phyloP scores from a whole-genome alignment of 1,139 yeast species.

The Zygoascus hellenicus region DNA sequence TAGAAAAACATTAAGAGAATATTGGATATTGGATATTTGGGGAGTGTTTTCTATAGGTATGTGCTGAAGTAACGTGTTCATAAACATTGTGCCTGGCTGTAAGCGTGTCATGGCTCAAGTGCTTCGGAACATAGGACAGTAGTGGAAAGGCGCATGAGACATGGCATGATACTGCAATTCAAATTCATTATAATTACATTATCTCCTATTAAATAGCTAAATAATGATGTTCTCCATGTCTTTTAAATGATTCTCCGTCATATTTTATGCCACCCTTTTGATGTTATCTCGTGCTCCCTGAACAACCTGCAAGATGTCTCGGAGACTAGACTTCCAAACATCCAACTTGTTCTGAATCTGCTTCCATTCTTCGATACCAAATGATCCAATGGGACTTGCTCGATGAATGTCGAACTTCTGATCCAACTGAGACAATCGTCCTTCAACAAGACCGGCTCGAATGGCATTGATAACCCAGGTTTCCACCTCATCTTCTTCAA shows the following conservation, averaged over 20 bases:
- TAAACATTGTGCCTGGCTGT: too few relatives aligned
- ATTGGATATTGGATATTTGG: too few relatives aligned
- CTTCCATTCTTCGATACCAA: slow-evolving; percentile 38
- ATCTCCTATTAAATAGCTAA: too few relatives aligned
- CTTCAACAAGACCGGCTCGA: slow-evolving; percentile 40
- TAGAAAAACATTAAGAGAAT: too few relatives aligned
- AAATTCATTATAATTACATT: neutral
- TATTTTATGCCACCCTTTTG: slow-evolving; percentile 6
- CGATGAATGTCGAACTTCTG: slow-evolving; percentile 37
- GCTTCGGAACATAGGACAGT: too few relatives aligned
- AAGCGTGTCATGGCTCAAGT: too few relatives aligned
- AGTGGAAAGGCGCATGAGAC: too few relatives aligned
- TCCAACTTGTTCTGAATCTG: slow-evolving; percentile 32
- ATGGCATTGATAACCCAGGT: slow-evolving; percentile 40
- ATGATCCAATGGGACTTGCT: slow-evolving; percentile 35
- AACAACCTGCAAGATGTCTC: slow-evolving; percentile 33
- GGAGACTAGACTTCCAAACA: slow-evolving; percentile 36
- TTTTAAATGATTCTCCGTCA: neutral
- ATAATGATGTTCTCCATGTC: too few relatives aligned
- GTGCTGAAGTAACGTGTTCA: too few relatives aligned
- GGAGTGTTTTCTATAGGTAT: too few relatives aligned
- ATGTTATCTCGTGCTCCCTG: slow-evolving; percentile 28
- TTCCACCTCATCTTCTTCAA: slow-evolving; percentile 36
- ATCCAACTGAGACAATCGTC: slow-evolving; percentile 39
- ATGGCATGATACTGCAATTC: neutral